Evolutionary conservation across 805 yeast species (phyloP), one percentile per base, ranked within the genome.

Genomic region (Ogataea angusta): DNA sequence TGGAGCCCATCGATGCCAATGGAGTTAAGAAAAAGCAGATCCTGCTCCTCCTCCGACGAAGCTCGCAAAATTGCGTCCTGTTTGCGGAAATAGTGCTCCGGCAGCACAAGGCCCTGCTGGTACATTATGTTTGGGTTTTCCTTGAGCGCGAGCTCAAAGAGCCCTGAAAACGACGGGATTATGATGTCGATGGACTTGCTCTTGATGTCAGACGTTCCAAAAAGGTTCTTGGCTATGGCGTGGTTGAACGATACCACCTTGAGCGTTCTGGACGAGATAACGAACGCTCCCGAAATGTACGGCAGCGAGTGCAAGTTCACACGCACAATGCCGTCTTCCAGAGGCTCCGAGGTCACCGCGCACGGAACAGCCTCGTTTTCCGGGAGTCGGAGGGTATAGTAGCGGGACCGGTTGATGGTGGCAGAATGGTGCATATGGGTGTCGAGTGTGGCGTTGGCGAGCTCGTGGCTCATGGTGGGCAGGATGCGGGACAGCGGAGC

Each of bases 81-180:
- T 49, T 81, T 80, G 47, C 97, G 73, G 65, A 91, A 89, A 57
- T 85, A 83, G 62, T 89, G 96, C 60, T 90, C 98, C 0, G 97
- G 95, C 10, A 90, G 66, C 0, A 90, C 96, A 36, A 86, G 63
- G 1, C 96, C 96, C 0, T 83, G 76, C 23, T 63, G 60, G 18
- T 48, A 47, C 42, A 58, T 62, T 46, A 75, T 45, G 14, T 63
- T 54, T 19, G 72, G 68, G 48, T 68, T 67, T 23, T 71, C 66
- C 6, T 36, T 45, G 12, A 70, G 57, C 6, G 81, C 78, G 15
- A 56, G 47, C 2, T 62, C 57, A 36, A 80, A 56, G 15, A 78
- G 63, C 3, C 63, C 60, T 2, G 73, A 56, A 53, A 88, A 87
- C 13, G 72, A 64, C 5, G 95, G 95, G 18, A 88, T 68, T 14